phyloP scores from a whole-genome alignment of 495 filamentous ascomycete species.

The Lasiosphaeriaceae sp. region DNA sequence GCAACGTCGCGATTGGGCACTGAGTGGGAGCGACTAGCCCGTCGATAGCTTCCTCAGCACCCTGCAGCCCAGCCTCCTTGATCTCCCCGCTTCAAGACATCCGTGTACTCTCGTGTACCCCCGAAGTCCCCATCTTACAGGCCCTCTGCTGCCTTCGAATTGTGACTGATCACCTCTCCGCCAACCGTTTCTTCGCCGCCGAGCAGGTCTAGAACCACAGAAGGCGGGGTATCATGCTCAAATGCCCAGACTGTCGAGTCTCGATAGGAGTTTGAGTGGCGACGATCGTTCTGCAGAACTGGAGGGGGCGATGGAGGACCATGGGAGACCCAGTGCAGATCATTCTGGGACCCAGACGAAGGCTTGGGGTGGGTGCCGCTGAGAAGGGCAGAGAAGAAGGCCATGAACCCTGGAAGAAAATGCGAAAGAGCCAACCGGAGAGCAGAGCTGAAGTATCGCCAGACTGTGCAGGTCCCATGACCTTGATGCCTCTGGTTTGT shows the following conservation, averaged over 20 bases:
- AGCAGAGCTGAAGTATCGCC: not conserved
- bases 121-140: no score
- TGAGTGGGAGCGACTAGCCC: constrained; percentile 3
- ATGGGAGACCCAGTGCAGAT: not conserved
- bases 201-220: not conserved
- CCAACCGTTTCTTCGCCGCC: not conserved
- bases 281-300: not conserved
- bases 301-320: not conserved
- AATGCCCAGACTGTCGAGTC: not conserved
- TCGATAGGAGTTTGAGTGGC: not conserved
- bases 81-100: not conserved
- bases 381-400: not conserved
- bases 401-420: not conserved
- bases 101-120: not conserved
- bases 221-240: not conserved
- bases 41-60: not conserved
- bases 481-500: not conserved
- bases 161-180: not conserved
- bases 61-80: not conserved
- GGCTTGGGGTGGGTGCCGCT: not conserved
- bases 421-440: not conserved
- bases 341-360: not conserved
- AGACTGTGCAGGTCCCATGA: not conserved
- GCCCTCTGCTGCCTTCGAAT: not conserved
- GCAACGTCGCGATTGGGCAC: not conserved